Conservation (phyloP, 2,329 filamentous ascomycete genomes). For the Colletotrichum sp. region DNA sequence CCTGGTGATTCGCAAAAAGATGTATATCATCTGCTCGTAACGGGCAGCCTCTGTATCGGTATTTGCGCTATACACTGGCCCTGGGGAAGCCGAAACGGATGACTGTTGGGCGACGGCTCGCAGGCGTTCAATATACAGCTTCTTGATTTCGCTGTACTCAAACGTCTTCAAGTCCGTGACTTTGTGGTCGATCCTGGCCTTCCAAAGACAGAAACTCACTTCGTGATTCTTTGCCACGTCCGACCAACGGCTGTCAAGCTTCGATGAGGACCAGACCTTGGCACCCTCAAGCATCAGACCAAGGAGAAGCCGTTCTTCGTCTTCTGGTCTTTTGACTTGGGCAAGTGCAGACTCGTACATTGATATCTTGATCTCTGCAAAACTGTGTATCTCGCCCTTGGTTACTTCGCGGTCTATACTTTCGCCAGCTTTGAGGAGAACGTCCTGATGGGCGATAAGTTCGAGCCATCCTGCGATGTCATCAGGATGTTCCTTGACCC, state of each 20-base stretch:
- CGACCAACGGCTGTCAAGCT: constrained; percentile 16
- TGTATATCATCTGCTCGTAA: constrained; percentile 62
- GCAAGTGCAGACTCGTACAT: constrained; percentile 80
- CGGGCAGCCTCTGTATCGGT: background rate
- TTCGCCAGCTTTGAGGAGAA: constrained; percentile 59
- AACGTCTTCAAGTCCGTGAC: constrained; percentile 73
- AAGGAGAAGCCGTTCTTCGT: constrained; percentile 66
- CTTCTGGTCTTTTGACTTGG: constrained; percentile 50
- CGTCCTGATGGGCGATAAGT: constrained; percentile 80
- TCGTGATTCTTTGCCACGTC: constrained; percentile 58
- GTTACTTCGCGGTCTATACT: constrained; percentile 50
- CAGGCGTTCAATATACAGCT: constrained; percentile 61
- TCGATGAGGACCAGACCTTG: constrained; percentile 66
- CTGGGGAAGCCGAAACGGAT: constrained; percentile 3
- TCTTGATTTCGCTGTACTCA: constrained; percentile 68
- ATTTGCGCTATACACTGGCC: background rate
- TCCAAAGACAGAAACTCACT: constrained; percentile 71
- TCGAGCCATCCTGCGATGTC: constrained; percentile 77
- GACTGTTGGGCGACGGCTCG: background rate
- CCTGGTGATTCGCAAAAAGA: constrained; percentile 76
- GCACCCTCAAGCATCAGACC: constrained; percentile 76
- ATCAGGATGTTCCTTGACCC: constrained; percentile 67
- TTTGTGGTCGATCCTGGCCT: constrained; percentile 72
- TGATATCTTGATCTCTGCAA: constrained; percentile 80
- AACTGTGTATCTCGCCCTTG: constrained; percentile 67